phyloP scores from a whole-genome alignment of 495 filamentous ascomycete species.

The Pyrenopolyporus hunteri region DNA sequence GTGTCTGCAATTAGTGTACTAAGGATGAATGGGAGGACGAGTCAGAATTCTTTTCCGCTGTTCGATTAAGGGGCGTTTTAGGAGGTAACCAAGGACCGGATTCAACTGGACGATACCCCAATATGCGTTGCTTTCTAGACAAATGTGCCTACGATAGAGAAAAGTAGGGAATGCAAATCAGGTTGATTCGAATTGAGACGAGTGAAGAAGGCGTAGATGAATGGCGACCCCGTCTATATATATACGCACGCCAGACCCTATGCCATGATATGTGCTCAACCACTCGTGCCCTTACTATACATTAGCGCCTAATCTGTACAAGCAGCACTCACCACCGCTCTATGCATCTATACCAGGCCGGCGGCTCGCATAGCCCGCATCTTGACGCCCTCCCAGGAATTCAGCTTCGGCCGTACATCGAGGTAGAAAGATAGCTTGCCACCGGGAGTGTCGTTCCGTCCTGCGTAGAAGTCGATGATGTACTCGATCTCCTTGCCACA shows the following conservation, averaged over 20 bases:
- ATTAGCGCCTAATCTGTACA: background rate
- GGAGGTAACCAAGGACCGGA: background rate
- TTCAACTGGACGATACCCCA: slow-evolving; percentile 12
- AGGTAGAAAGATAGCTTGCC: slow-evolving; percentile 86
- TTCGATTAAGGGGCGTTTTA: background rate
- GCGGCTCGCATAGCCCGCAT: slow-evolving; percentile 73
- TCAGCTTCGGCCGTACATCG: slow-evolving; percentile 94
- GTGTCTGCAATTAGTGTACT: background rate
- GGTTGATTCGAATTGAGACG: background rate
- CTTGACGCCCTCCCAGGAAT: slow-evolving; percentile 85
- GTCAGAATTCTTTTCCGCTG: background rate
- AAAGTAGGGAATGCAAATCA: background rate
- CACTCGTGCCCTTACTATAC: background rate
- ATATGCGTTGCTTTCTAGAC: background rate
- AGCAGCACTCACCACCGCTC: background rate
- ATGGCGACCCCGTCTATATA: slow-evolving; percentile 24
- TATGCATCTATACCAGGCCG: slow-evolving; percentile 58
- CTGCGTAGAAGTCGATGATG: slow-evolving; percentile 96
- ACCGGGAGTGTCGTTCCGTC: slow-evolving; percentile 56
- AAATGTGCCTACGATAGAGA: background rate
- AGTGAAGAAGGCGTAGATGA: slow-evolving; percentile 7
- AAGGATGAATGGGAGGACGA: background rate
- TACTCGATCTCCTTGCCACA: slow-evolving; percentile 92
- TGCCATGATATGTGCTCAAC: slow-evolving; percentile 28
- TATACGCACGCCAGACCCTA: slow-evolving; percentile 11